phyloP scores from a whole-genome alignment of 441 rosid species.

The Croton laevigatus region DNA sequence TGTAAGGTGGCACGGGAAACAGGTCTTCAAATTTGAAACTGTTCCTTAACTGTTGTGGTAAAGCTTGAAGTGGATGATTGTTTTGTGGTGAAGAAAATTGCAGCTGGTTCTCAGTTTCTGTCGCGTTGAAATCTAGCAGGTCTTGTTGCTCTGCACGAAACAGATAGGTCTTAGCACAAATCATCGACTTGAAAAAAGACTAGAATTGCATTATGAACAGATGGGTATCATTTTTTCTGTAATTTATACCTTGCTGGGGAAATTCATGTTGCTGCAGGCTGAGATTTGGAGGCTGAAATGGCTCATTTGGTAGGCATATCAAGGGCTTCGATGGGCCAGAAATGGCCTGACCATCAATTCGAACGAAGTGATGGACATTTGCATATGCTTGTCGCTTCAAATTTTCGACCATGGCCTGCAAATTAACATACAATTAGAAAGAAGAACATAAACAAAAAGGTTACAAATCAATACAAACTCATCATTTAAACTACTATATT shows the following conservation, averaged over 20 bases:
- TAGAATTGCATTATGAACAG: not conserved
- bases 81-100: constrained; percentile 19
- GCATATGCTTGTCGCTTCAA: constrained; percentile 49
- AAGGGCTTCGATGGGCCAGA: constrained; percentile 28
- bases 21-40: constrained; percentile 31
- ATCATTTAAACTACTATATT: not conserved
- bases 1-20: constrained; percentile 10
- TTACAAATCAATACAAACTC: not conserved
- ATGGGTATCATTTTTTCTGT: not conserved
- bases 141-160: constrained; percentile 28
- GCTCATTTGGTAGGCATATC: constrained; percentile 27
- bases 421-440: too few species aligned
- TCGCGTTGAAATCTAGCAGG: constrained; percentile 20
- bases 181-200: not conserved
- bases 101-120: constrained; percentile 10
- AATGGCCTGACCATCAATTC: constrained; percentile 19
- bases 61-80: constrained; percentile 10
- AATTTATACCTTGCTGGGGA: constrained; percentile 36
- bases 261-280: constrained; percentile 30
- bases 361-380: constrained; percentile 24
- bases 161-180: not conserved
- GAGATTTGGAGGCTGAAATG: constrained; percentile 20
- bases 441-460: not conserved
- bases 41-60: constrained; percentile 25
- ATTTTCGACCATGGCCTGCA: constrained; percentile 40